Evolutionary conservation across 305 asterid species (phyloP), one percentile per base, ranked within the genome.

Genomic region (Rubia tinctorum): DNA sequence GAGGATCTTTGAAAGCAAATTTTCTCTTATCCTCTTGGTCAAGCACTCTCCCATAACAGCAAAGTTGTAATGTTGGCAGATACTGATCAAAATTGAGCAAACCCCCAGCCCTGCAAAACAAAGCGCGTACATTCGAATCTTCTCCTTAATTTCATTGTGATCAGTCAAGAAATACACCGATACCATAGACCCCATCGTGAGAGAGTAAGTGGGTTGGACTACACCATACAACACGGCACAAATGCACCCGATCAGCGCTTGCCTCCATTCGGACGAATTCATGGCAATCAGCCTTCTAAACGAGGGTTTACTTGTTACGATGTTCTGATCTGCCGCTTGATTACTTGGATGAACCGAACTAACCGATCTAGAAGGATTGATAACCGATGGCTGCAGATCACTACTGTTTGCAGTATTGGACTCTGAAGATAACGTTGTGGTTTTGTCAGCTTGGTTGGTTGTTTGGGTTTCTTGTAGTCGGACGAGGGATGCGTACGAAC

Each of bases 21-120:
- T 88, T 79, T 92, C 97, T 67, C 99, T 75, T 61, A 95, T 83
- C 73, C 99, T 92, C 83, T 83, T 91, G 2, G 99, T 95, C 82
- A 92, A 72, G 58, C 85, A 43, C 79, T 95, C 99, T 45, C 99
- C 99, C 98, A 95, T 95, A 62, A 91, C 91, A 4, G 95, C 99
- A 72, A 95, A 91, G 70, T 80, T 91, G 39, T 92, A 92, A 71
- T 95, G 97, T 51, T 95, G 98, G 47, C 80, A 76, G 10, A 89
- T 66, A 42, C 87, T 92, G 58, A 92, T 67, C 74, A 85, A 18
- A 53, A 47, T 11, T 88, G 77, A 0, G 99, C 88, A 77, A 88
- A 85, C 11, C 89, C 62, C 96, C 69, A 95, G 72, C 25, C 91
- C 96, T 5, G 88, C 74, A 65, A 95, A 95, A 62, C 87, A 80